phyloP scores from a whole-genome alignment of 2,329 filamentous ascomycete species.

The Scortechinia acanthostroma region DNA sequence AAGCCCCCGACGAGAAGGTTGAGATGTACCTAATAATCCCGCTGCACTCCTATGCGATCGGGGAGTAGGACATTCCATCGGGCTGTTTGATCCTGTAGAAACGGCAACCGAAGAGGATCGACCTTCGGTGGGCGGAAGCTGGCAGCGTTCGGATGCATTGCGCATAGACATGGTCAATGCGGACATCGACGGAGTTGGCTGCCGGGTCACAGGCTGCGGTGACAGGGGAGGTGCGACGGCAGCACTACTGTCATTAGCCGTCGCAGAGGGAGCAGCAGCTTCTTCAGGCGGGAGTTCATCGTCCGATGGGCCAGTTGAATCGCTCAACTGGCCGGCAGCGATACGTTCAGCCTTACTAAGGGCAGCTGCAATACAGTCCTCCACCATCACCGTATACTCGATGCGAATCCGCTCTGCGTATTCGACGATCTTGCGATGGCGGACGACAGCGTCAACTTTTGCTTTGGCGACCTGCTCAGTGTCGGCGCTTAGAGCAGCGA shows the following conservation, averaged over 20 bases:
- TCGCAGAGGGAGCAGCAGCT: conserved; percentile 9
- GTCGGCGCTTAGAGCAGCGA: conserved; percentile 81
- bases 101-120: conserved; percentile 53
- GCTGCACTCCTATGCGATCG: conserved; percentile 68
- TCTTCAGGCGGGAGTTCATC: conserved; percentile 7
- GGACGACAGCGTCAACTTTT: conserved; percentile 88
- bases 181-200: conserved; percentile 8
- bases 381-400: conserved; percentile 85
- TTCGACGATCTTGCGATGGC: conserved; percentile 86
- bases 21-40: conserved; percentile 47
- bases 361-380: conserved; percentile 90
- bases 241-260: too few species aligned
- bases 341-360: conserved; percentile 83
- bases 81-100: conserved; percentile 82
- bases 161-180: conserved; percentile 5
- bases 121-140: conserved; percentile 19
- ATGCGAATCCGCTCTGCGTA: conserved; percentile 92
- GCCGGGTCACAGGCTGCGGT: conserved; percentile 6
- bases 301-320: conserved; percentile 44
- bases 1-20: conserved; percentile 68
- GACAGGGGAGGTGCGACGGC: conserved; percentile 8
- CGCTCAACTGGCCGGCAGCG: conserved; percentile 75
- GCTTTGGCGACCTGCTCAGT: conserved; percentile 77
- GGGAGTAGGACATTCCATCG: conserved; percentile 83
- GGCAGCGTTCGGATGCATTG: conserved; percentile 11